Percentiles rank a stretch among this genome's conserved stretches.
phyloP scores from a whole-genome alignment of 1,139 yeast species.

The Diutina siamensis region DNA sequence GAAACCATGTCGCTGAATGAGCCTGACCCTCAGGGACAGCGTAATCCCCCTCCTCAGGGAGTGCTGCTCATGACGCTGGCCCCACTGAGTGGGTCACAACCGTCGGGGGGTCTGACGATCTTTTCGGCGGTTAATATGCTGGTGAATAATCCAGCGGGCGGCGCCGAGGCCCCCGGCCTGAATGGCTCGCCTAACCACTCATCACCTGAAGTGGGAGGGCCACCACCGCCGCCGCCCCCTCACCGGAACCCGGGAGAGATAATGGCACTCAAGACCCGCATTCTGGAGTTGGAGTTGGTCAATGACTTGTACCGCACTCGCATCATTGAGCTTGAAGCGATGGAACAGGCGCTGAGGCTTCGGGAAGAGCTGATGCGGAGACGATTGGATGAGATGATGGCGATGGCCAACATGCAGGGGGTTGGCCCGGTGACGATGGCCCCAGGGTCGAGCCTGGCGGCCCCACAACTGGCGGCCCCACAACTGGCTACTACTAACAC shows the following conservation, averaged over 20 bases:
- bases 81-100: not conserved
- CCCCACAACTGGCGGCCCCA: not conserved
- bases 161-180: not conserved
- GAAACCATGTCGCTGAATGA: slow-evolving; percentile 39
- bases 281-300: slow-evolving; percentile 82
- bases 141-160: not conserved
- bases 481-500: not conserved
- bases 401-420: slow-evolving; percentile 3
- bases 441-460: not conserved
- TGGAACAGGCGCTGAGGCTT: slow-evolving; percentile 48
- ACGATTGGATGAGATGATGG: slow-evolving; percentile 33
- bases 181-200: not conserved
- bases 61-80: slow-evolving; percentile 4
- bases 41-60: not conserved
- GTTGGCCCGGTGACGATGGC: not conserved
- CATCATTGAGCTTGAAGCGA: slow-evolving; percentile 68
- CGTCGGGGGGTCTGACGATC: not conserved
- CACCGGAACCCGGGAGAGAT: slow-evolving; percentile 18
- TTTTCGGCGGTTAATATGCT: slow-evolving; percentile 2
- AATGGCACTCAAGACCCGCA: slow-evolving; percentile 55
- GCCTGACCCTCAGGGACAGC: slow-evolving; percentile 35
- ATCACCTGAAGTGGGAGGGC: not conserved
- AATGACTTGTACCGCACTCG: slow-evolving; percentile 78
- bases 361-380: slow-evolving; percentile 39
- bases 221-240: not conserved